Percentiles rank a stretch among this genome's conserved stretches.
Evolutionary conservation across 148 eudicot species (phyloP).

Genomic region (Fallopia convolvulus): DNA sequence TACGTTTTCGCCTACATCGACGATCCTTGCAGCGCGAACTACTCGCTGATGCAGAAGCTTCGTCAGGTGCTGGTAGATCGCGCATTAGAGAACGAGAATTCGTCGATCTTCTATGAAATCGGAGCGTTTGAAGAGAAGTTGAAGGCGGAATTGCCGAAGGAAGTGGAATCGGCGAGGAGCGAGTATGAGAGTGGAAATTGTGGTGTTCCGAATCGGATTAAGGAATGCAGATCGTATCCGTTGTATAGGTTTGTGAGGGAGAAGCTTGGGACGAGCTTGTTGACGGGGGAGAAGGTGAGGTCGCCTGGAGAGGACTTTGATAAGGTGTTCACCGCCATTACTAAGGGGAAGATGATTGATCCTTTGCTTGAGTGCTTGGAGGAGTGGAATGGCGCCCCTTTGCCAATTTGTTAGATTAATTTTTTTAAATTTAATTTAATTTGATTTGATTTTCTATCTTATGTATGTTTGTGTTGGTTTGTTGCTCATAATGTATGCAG

Average conservation of each 20-base stretch:
- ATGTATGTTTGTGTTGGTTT: background rate
- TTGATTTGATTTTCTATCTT: background rate
- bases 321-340: slow-evolving; percentile 13
- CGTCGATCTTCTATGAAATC: slow-evolving; percentile 30
- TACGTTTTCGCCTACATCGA: slow-evolving; percentile 25
- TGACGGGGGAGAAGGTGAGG: slow-evolving; percentile 12
- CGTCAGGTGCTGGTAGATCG: slow-evolving; percentile 30
- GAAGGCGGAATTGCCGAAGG: slow-evolving; percentile 12
- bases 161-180: slow-evolving; percentile 15
- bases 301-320: slow-evolving; percentile 14
- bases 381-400: slow-evolving; percentile 16
- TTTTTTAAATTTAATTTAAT: background rate
- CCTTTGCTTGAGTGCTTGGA: slow-evolving; percentile 14
- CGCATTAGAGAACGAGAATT: slow-evolving; percentile 19
- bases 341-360: slow-evolving; percentile 13
- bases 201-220: slow-evolving; percentile 14
- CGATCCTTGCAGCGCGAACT: slow-evolving; percentile 29
- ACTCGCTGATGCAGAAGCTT: slow-evolving; percentile 29
- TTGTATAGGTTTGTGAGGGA: slow-evolving; percentile 12
- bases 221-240: slow-evolving; percentile 25
- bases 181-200: slow-evolving; percentile 11
- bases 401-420: slow-evolving; percentile 5
- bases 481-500: background rate
- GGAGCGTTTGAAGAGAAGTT: slow-evolving; percentile 21
- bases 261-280: slow-evolving; percentile 9